Base-by-base conservation (phyloP, 257 asterid genomes). In the Salvia rosmarinus region DNA sequence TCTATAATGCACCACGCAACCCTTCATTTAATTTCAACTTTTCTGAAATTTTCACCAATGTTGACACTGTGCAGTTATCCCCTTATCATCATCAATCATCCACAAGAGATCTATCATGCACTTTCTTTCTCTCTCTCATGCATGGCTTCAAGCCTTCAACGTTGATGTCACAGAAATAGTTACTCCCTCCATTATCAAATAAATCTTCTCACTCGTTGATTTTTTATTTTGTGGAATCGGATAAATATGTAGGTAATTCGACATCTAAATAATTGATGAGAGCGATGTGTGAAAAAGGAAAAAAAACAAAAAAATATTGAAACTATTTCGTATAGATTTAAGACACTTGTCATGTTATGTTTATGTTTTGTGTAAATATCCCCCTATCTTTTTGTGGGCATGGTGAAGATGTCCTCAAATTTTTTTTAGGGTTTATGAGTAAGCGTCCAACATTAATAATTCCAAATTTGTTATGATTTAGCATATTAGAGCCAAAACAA, bases 1-100 rank as follows among this genome's bases (percentile, higher is more conserved):
- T 81, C 60, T 64, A 75, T 76, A 75, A 68, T 74, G 81, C 80
- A 54, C 83, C 77, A 84, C 82, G 82, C 83, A 82, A 79, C 84
- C 78, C 64, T 52, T 23, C 71, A 74, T 70, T 64, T n/a, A 72
- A 76, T 62, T 71, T 61, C 49, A 66, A 43, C 64, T 64, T 76
- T 23, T 56, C 69, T 17, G 4, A 64, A 64, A 54, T 70, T 39
- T 80, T 82, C 84, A 84, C 87, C 87, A 19, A 66, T 42, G 57
- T 63, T 61, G 37, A 4, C 49, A 86, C 88, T 88, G 82, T 86
- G 42, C 56, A 42, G 81, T 83, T 86, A 47, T 43, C 82, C 83
- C 34, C 52, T 43, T 20, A 12, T 42, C 23, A 23, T 61, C 12
- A 17, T 35, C 63, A 37, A 11, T 54, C 11, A 34, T 32, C 72